These are phyloP conservation scores for Phytophthora pluvialis DNA, from an alignment of 352 stramenopile genomes.

Conservation along the genomic window DNA sequence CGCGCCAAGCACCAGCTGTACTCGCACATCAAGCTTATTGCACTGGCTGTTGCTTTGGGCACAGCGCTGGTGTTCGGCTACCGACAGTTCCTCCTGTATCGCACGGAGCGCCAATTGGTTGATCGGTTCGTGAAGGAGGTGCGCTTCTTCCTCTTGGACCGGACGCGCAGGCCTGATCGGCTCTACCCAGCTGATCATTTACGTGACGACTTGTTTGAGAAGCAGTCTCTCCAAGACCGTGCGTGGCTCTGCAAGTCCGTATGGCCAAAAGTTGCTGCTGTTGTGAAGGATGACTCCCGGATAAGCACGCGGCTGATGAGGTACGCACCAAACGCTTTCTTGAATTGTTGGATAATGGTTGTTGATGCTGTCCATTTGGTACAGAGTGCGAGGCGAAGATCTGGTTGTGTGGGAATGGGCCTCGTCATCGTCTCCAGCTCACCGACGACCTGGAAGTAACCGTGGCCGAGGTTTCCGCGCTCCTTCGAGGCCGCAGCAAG, in stretches of 20 bases:
- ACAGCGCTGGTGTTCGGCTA: conserved; percentile 43
- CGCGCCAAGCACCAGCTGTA: conserved; percentile 59
- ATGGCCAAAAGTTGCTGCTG: conserved; percentile 61
- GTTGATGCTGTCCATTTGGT: conserved; percentile 17
- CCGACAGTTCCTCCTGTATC: conserved; percentile 45
- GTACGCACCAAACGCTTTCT: conserved; percentile 37
- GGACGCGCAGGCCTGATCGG: conserved; percentile 41
- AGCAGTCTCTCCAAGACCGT: conserved; percentile 47
- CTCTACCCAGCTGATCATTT: conserved; percentile 66
- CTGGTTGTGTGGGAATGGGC: conserved; percentile 72
- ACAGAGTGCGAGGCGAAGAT: conserved; percentile 48
- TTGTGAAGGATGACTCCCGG: conserved; percentile 65
- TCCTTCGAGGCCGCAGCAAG: conserved; percentile 8
- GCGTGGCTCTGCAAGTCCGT: conserved; percentile 60
- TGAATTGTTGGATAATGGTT: neutral
- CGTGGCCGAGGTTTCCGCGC: neutral
- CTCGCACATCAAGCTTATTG: conserved; percentile 49
- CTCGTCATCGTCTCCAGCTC: conserved; percentile 46
- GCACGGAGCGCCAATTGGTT: conserved; percentile 53
- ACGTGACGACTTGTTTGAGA: conserved; percentile 68
- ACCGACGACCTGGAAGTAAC: conserved; percentile 23
- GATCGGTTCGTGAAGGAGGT: conserved; percentile 77
- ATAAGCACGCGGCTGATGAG: conserved; percentile 47
- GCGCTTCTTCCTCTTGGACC: conserved; percentile 62
- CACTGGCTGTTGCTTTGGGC: conserved; percentile 35